Percentiles rank a stretch among this genome's conserved stretches.
These are phyloP conservation scores for Geosiphon pyriformis DNA, from an alignment of 192 early-diverging fungal genomes.

Conservation along the genomic window DNA sequence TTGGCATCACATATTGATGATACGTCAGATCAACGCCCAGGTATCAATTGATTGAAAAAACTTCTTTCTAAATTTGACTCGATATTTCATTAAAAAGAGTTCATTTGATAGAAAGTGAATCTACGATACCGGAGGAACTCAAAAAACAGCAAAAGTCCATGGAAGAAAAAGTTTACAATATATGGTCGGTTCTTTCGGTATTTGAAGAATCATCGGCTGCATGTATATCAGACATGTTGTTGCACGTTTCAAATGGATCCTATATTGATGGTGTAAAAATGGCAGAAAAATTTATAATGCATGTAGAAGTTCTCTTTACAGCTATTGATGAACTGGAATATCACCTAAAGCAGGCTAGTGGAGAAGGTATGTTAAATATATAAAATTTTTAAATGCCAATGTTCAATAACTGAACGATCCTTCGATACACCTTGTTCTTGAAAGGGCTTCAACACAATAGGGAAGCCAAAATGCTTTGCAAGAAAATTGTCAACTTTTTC, in stretches of 20 bases:
- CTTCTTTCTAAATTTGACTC: too few relatives aligned
- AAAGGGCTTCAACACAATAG: constrained; percentile 67
- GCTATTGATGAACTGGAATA: constrained; percentile 84
- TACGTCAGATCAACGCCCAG: not conserved
- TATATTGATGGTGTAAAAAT: constrained; percentile 78
- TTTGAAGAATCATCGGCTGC: constrained; percentile 96
- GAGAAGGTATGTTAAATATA: constrained; percentile 39
- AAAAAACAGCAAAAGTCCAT: constrained; percentile 58
- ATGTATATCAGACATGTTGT: constrained; percentile 92
- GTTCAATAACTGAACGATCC: not conserved
- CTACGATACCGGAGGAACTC: constrained; percentile 38
- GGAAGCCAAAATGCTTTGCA: constrained; percentile 94
- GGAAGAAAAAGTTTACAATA: constrained; percentile 85
- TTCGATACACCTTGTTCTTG: too few relatives aligned
- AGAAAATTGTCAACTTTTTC: constrained; percentile 93
- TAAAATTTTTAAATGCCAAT: not conserved
- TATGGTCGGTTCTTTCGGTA: constrained; percentile 85
- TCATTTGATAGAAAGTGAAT: not conserved
- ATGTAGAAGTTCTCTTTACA: constrained; percentile 88
- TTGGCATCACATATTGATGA: constrained; percentile 30
- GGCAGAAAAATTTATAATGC: constrained; percentile 81
- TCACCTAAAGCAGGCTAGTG: constrained; percentile 61
- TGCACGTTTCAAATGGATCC: constrained; percentile 81
- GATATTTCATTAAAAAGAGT: not conserved
- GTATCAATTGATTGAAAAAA: not conserved